Evolutionary conservation across 2,329 filamentous ascomycete genomes (phyloP).

Genomic region (Claviceps citrina): DNA sequence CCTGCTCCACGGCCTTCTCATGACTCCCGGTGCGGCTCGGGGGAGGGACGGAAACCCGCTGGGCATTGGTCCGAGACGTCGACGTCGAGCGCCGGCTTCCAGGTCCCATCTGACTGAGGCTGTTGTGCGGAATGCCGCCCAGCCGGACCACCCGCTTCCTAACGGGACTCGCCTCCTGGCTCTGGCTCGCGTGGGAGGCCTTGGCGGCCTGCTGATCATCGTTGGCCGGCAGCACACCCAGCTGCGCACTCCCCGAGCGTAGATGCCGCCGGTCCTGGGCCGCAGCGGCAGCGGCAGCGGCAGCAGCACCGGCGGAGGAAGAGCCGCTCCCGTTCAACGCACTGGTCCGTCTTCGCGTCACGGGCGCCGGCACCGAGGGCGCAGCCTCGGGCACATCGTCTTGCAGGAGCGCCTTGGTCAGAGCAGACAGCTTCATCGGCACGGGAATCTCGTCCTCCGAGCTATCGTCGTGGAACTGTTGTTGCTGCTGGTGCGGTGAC

Average conservation of each 20-base stretch:
- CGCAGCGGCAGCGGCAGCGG: slow-evolving; percentile 5
- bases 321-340: slow-evolving; percentile 24
- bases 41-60: slow-evolving; percentile 15
- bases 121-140: slow-evolving; percentile 34
- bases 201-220: slow-evolving; percentile 11
- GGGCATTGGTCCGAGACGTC: slow-evolving; percentile 22
- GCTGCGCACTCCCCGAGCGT: slow-evolving; percentile 33
- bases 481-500: slow-evolving; percentile 28
- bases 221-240: slow-evolving; percentile 14
- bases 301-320: slow-evolving; percentile 24
- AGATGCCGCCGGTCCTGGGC: slow-evolving; percentile 29
- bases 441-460: slow-evolving; percentile 88
- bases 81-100: slow-evolving; percentile 36
- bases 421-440: slow-evolving; percentile 84
- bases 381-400: slow-evolving; percentile 38
- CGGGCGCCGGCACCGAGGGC: slow-evolving; percentile 26
- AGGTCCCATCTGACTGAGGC: slow-evolving; percentile 24
- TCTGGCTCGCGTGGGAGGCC: slow-evolving; percentile 11
- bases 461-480: slow-evolving; percentile 54
- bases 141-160: slow-evolving; percentile 43
- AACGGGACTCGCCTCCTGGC: slow-evolving; percentile 35
- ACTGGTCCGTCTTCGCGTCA: slow-evolving; percentile 34
- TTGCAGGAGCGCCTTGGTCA: slow-evolving; percentile 72
- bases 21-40: slow-evolving; percentile 25
- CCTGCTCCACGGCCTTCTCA: slow-evolving; percentile 27